A percentile compares a stretch with the other conserved stretches of the same genome.
Conservation (phyloP, 345 rosid genomes). For the Kernera saxatilis region DNA sequence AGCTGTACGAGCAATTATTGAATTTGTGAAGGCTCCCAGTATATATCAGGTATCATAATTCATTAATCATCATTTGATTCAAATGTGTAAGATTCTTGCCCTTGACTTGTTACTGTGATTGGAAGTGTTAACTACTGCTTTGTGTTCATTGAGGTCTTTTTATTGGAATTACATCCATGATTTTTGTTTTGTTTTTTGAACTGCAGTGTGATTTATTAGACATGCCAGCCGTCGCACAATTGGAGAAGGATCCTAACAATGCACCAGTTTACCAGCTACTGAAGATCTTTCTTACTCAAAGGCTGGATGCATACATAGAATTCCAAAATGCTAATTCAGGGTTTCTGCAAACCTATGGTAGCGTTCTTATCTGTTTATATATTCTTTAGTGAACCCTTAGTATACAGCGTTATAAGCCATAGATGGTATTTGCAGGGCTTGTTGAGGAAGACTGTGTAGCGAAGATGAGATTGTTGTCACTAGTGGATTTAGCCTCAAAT, state of each 20-base stretch:
- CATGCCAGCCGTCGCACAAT: slow-evolving; percentile 76
- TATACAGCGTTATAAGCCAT: background rate
- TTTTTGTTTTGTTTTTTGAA: background rate
- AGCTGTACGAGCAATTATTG: slow-evolving; percentile 65
- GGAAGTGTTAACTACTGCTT: background rate
- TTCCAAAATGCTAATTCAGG: slow-evolving; percentile 70
- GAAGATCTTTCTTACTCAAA: slow-evolving; percentile 72
- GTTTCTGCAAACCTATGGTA: slow-evolving; percentile 66
- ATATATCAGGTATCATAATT: slow-evolving; percentile 60
- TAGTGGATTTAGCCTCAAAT: slow-evolving; percentile 69
- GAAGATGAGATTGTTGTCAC: slow-evolving; percentile 83
- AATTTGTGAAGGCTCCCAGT: slow-evolving; percentile 82
- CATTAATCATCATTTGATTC: background rate
- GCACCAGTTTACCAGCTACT: slow-evolving; percentile 71
- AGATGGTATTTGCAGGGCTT: slow-evolving; percentile 44
- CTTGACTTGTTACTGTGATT: background rate
- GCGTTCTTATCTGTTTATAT: background rate
- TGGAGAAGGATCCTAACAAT: slow-evolving; percentile 74
- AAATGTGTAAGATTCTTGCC: background rate
- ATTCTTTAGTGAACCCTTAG: background rate
- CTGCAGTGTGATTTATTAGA: slow-evolving; percentile 91
- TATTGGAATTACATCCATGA: background rate
- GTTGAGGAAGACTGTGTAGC: slow-evolving; percentile 79
- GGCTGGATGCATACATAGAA: slow-evolving; percentile 71
- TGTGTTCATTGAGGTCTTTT: background rate